Percentiles rank a stretch among this genome's conserved stretches.
phyloP scores from a whole-genome alignment of 306 rosid genomes.

The Cicer arietinum region DNA sequence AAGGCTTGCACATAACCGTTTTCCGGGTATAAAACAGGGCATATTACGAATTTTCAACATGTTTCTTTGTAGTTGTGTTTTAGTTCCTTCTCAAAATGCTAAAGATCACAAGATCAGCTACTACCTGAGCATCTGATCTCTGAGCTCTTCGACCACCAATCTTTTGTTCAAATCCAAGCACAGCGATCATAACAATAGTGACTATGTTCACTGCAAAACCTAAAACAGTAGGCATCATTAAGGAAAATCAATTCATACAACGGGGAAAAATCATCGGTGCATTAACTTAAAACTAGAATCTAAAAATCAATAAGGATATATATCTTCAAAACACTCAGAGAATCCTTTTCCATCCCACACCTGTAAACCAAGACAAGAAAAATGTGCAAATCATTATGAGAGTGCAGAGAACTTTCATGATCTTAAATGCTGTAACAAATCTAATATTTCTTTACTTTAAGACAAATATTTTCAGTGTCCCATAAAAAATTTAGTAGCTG shows the following conservation, averaged over 20 bases:
- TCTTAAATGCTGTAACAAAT: background rate
- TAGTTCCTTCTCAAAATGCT: conserved; percentile 1
- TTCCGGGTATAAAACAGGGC: conserved; percentile 4
- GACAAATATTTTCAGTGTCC: background rate
- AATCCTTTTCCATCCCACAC: conserved; percentile 72
- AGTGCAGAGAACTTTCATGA: conserved; percentile 23
- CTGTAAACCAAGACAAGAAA: conserved; percentile 57
- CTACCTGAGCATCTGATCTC: conserved; percentile 55
- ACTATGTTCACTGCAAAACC: conserved; percentile 74
- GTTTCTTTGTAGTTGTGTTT: conserved; percentile 4
- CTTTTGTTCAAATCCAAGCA: conserved; percentile 54
- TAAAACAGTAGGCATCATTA: conserved; percentile 61
- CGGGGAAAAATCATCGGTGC: background rate
- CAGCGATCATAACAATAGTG: conserved; percentile 58
- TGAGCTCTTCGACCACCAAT: conserved; percentile 45
- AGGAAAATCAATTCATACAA: conserved; percentile 54
- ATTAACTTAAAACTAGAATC: conserved; percentile 34
- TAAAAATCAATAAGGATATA: conserved; percentile 71
- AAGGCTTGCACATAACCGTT: conserved; percentile 17
- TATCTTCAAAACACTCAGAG: conserved; percentile 72
- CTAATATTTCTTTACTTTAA: background rate
- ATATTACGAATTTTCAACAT: conserved; percentile 12
- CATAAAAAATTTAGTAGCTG: background rate
- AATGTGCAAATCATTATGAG: conserved; percentile 26
- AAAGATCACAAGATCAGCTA: conserved; percentile 23